Conservation (phyloP, 768 basidiomycete species). For the Hortiboletus flavorubellus region DNA sequence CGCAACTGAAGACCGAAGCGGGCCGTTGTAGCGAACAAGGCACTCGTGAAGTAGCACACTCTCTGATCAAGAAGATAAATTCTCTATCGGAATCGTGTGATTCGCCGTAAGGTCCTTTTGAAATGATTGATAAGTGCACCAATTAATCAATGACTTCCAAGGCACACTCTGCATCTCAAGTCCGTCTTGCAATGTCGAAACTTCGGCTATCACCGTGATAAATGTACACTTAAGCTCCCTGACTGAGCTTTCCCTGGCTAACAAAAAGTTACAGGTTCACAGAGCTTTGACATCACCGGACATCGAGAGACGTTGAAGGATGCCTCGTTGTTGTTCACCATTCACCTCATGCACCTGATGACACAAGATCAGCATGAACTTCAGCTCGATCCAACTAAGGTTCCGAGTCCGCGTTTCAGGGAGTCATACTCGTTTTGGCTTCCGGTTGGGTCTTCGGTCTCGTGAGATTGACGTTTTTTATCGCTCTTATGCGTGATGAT, state of each 20-base stretch:
- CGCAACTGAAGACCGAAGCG: slow-evolving; percentile 13
- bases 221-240: not conserved
- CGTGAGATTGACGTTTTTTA: slow-evolving; percentile 9
- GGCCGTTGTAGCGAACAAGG: slow-evolving; percentile 14
- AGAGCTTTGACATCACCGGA: slow-evolving; percentile 18
- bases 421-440: slow-evolving; percentile 25
- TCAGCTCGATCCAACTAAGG: slow-evolving; percentile 20
- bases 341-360: slow-evolving; percentile 30
- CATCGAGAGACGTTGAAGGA: slow-evolving; percentile 14
- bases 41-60: slow-evolving; percentile 9
- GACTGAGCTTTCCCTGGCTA: not conserved
- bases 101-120: slow-evolving; percentile 17
- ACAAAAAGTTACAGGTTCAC: slow-evolving; percentile 9
- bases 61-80: slow-evolving; percentile 20
- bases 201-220: not conserved
- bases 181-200: not conserved
- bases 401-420: slow-evolving; percentile 26
- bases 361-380: slow-evolving; percentile 30
- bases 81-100: slow-evolving; percentile 14
- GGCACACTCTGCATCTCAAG: slow-evolving; percentile 18
- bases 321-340: slow-evolving; percentile 22
- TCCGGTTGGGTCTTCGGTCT: slow-evolving; percentile 22
- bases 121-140: not conserved
- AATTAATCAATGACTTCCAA: slow-evolving; percentile 1
- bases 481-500: not conserved